Base-by-base conservation (phyloP, 2,329 filamentous ascomycete species). In the Talaromyces atroroseus region DNA sequence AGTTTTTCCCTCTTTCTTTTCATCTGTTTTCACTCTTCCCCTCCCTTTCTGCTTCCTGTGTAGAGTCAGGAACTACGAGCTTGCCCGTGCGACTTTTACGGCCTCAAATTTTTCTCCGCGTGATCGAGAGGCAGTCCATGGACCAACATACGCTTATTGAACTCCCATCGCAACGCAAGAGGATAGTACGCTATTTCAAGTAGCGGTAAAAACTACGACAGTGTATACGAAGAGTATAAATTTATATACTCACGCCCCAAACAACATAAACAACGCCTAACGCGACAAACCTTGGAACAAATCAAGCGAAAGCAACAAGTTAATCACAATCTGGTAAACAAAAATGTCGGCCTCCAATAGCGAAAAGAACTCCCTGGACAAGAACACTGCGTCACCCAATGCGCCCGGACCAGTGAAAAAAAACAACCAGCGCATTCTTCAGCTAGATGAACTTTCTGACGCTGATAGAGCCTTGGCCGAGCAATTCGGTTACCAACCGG, bases 401-500 rank as follows among this genome's bases (percentile, higher is more conserved):
- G 49, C 26, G 6, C 20, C 53, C 18, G 26, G 23, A 34, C 21
- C 40, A 24, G 40, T 49, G 6, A 54, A 56, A 32, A 44, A 45
- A 21, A 5, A 48, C 40, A 40, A 52, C 26, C 46, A 58, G 24
- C 52, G 52, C 29, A 52, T 58, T 42, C 58, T 66, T 16, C 59
- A 64, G 16, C 45, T 67, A 18, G 62, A 65, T 21, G 66, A 67
- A 36, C 48, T 66, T 40, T 62, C 47, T 56, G 61, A 56, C 14
- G 66, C 65, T 45, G 66, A 68, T 52, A 55, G 64, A 36, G 65
- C 56, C 18, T 57, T 68, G 21, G 66, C 66, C 18, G 66, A 67
- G 59, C 60, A 67, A 56, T 68, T 68, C 59, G 66, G 66, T 14
- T 68, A 68, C 52, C 66, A 68, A 51, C 66, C 66, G 47, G 66